Percentiles rank a stretch among this genome's conserved stretches.
These are phyloP conservation scores for Lycium barbarum DNA, from an alignment of 257 asterid species.

Conservation along the genomic window DNA sequence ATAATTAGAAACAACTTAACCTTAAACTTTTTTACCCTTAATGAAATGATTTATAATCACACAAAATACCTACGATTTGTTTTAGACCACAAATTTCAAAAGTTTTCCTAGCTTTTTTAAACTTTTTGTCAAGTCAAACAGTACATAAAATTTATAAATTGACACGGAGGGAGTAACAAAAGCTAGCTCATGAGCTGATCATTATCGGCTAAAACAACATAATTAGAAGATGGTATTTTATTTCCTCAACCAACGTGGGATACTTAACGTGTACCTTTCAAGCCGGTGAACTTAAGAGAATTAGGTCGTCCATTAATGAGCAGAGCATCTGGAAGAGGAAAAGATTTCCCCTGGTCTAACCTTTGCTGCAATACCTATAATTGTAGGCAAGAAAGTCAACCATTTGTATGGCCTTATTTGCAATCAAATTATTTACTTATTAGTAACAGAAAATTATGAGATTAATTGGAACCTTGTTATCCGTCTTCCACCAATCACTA, in stretches of 20 bases:
- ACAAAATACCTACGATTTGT: too few species aligned
- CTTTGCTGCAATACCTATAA: constrained; percentile 58
- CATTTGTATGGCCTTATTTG: neutral
- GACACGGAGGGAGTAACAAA: too few species aligned
- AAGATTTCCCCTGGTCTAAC: constrained; percentile 56
- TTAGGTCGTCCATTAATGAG: constrained; percentile 71
- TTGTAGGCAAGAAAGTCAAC: neutral
- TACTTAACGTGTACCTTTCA: constrained; percentile 47
- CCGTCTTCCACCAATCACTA: constrained; percentile 84
- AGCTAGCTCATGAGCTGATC: too few species aligned
- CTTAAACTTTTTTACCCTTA: too few species aligned
- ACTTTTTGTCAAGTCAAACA: too few species aligned
- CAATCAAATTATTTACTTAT: neutral
- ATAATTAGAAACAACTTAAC: too few species aligned
- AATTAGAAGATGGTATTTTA: too few species aligned
- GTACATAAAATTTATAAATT: too few species aligned
- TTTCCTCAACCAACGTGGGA: neutral
- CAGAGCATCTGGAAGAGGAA: constrained; percentile 66
- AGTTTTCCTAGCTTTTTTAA: too few species aligned
- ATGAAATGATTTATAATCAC: too few species aligned
- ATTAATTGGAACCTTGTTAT: constrained; percentile 60
- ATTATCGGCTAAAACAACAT: too few species aligned
- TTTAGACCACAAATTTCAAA: too few species aligned
- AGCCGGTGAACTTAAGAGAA: constrained; percentile 49
- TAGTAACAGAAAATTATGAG: neutral